Percentiles rank a stretch among this genome's conserved stretches.
These are phyloP conservation scores for Neurospora sp. DNA, from an alignment of 495 filamentous ascomycete species.

Conservation along the genomic window DNA sequence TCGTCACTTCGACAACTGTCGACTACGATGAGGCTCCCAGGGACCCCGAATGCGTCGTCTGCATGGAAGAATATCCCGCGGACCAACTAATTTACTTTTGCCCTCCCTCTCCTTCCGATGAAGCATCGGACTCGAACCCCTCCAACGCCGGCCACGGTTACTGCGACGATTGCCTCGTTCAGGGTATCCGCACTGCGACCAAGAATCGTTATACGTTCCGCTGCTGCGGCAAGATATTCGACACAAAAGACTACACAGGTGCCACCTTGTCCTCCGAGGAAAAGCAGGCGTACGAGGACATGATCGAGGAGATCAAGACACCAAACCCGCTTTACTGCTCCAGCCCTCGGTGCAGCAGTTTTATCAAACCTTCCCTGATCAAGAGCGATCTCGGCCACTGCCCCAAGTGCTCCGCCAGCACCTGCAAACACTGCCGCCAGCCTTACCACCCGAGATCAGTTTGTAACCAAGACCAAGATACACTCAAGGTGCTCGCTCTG, in stretches of 20 bases:
- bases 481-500: neutral
- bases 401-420: neutral
- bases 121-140: neutral
- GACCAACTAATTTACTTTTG: neutral
- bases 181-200: neutral
- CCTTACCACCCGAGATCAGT: neutral
- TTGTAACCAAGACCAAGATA: constrained; percentile 3
- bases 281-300: neutral
- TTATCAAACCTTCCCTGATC: neutral
- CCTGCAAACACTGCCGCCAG: neutral
- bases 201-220: neutral
- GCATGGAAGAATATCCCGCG: neutral
- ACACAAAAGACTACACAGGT: neutral
- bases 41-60: neutral
- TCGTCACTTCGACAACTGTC: neutral
- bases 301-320: neutral
- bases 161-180: constrained; percentile 1
- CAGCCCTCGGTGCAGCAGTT: neutral
- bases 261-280: neutral
- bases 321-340: constrained; percentile 2
- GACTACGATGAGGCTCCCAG: neutral
- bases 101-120: neutral
- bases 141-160: neutral
- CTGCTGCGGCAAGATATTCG: neutral
- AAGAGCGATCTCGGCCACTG: neutral